Evolutionary conservation across 176 grass and related monocot species (phyloP).

Genomic region (Dactylis glomerata): DNA sequence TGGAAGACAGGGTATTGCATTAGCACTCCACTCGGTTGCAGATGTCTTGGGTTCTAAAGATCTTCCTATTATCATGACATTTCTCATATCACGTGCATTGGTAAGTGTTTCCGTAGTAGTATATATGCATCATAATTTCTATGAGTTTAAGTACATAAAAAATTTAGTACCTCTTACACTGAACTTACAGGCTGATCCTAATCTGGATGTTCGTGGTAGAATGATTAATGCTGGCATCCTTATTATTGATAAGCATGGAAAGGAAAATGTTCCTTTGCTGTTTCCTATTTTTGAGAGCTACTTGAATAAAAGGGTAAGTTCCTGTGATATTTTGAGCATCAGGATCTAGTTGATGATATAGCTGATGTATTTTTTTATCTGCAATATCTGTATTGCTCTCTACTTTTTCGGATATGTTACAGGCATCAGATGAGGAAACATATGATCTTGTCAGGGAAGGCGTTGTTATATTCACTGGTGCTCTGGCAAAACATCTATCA

Average conservation of each 20-base stretch:
- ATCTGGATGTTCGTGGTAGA: constrained; percentile 85
- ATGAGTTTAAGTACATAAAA: neutral
- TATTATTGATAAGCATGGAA: constrained; percentile 96
- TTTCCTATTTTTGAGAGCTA: constrained; percentile 99
- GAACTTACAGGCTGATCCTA: constrained; percentile 86
- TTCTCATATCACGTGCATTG: constrained; percentile 94
- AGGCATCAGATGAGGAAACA: constrained; percentile 94
- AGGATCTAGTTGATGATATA: constrained; percentile 5
- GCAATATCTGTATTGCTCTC: neutral
- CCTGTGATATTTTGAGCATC: constrained; percentile 12
- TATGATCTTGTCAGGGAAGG: constrained; percentile 98
- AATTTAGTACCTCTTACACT: constrained; percentile 17
- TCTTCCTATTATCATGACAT: constrained; percentile 96
- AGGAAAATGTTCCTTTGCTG: constrained; percentile 95
- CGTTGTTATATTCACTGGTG: constrained; percentile 98
- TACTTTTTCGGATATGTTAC: constrained; percentile 8
- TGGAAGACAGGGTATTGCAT: constrained; percentile 91
- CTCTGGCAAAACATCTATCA: constrained; percentile 94
- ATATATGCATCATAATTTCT: constrained; percentile 3
- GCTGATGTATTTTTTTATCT: constrained; percentile 10
- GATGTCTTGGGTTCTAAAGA: constrained; percentile 93
- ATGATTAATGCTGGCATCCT: constrained; percentile 98
- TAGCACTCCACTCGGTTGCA: constrained; percentile 84
- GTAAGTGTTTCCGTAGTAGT: constrained; percentile 32
- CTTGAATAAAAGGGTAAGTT: constrained; percentile 86